phyloP scores from a whole-genome alignment of 2,329 filamentous ascomycete genomes.

The Colletotrichum spinosum region DNA sequence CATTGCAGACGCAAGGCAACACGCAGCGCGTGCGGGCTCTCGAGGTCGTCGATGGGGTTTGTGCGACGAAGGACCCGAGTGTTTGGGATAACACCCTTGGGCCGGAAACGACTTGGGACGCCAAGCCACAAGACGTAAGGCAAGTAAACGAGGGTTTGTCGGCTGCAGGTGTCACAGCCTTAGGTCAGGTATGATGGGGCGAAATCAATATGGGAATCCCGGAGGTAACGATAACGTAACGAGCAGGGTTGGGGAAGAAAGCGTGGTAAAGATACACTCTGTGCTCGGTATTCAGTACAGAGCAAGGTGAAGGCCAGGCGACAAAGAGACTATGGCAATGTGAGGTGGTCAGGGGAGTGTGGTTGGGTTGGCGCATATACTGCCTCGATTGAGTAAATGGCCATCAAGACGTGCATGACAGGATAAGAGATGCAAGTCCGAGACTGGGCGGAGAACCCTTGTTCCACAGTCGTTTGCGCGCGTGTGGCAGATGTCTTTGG shows the following conservation, averaged over 20 bases:
- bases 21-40: constrained; percentile 11
- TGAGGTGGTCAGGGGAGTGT: constrained; percentile 3
- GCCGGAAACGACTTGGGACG: neutral
- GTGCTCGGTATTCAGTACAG: neutral
- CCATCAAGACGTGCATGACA: constrained; percentile 35
- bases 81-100: neutral
- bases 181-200: constrained; percentile 9
- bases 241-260: neutral
- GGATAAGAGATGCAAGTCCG: neutral
- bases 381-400: constrained; percentile 34
- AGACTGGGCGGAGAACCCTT: constrained; percentile 7
- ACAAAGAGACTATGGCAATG: constrained; percentile 5
- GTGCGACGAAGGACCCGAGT: too few relatives aligned
- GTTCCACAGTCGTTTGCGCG: too few relatives aligned
- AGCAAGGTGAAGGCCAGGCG: neutral
- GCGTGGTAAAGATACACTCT: neutral
- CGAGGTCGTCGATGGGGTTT: neutral
- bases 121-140: neutral
- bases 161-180: constrained; percentile 4
- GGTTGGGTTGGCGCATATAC: constrained; percentile 22
- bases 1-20: constrained; percentile 19
- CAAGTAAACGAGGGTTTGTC: neutral
- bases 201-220: neutral
- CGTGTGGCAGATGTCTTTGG: too few relatives aligned
- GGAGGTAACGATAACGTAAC: constrained; percentile 28